Evolutionary conservation across 192 early-diverging fungal species (phyloP).

Genomic region (Entomortierella chlamydospora): DNA sequence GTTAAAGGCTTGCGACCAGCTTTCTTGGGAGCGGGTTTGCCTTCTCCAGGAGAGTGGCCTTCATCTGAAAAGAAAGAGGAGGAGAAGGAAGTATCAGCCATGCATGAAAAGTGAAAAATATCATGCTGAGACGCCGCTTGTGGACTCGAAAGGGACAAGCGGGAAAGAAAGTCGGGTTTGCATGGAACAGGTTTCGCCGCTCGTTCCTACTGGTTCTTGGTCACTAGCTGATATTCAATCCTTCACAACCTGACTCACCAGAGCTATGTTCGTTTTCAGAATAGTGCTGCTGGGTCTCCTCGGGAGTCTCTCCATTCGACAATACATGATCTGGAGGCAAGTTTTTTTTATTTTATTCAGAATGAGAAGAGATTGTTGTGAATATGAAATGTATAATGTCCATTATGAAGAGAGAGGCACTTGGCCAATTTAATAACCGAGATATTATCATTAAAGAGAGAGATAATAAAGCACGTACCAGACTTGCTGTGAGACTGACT

Average conservation of each 20-base stretch:
- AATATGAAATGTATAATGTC: neutral
- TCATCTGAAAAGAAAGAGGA: conserved; percentile 25
- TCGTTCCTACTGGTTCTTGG: neutral
- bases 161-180: neutral
- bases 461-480: neutral
- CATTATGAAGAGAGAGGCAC: too few species aligned
- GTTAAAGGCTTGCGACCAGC: conserved; percentile 73
- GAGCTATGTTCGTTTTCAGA: conserved; percentile 44
- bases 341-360: too few species aligned
- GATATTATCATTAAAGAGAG: too few species aligned
- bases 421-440: too few species aligned
- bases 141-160: neutral
- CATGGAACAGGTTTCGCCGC: neutral
- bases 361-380: neutral
- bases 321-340: neutral
- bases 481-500: conserved; percentile 7
- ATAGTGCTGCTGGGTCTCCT: conserved; percentile 8
- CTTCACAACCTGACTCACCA: conserved; percentile 9
- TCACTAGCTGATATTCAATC: neutral
- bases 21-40: conserved; percentile 63
- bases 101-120: too few species aligned
- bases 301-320: neutral
- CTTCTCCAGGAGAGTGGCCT: conserved; percentile 42
- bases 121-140: neutral
- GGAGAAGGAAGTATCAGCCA: neutral